Base-by-base conservation (phyloP, 805 yeast genomes). In the Candida maris region DNA sequence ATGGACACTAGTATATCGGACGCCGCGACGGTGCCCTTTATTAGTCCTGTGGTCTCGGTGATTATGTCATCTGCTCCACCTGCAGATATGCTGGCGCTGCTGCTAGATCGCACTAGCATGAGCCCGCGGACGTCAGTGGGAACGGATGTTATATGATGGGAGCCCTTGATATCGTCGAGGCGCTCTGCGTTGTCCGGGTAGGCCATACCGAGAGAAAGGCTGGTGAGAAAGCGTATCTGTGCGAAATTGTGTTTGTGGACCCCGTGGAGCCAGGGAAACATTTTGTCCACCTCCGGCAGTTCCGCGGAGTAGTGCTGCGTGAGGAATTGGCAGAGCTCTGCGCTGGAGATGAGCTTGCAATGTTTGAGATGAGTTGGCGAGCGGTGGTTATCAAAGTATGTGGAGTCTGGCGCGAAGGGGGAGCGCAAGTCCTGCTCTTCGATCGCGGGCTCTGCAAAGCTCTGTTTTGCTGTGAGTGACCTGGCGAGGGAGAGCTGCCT, bases 211-310 rank as follows among this genome's bases (percentile, higher is more conserved):
- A 42, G 45, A 3, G 54, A 38, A 41, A 48, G 18, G 51, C 48
- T 56, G 12, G 59, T 45, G 27, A 61, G 48, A 59, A 77, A 64
- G 57, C 70, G 62, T 29, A 71, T 60, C 50, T 77, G 83, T 17
- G 80, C 74, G 27, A 69, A 63, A 50, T 78, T 77, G 23, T 69
- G 66, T 10, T 67, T 68, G 43, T 81, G 77, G 29, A 84, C 65
- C 1, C 95, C 93, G 56, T 89, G 96, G 18, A 86, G 66, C 96
- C 96, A 88, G 0, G 97, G 97, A 50, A 88, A 89, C 71, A 89
- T 75, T 8, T 53, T 52, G 17, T 68, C 72, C 14, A 89, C 81
- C 3, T 73, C 74, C 0, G 96, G 95, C 27, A 81, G 52, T 3
- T 48, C 55, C 9, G 54, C 30, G 2, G 53, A 39, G 29, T 51